Evolutionary conservation across 1,139 yeast species (phyloP).

Genomic region (Arxiozyma slooffiae): DNA sequence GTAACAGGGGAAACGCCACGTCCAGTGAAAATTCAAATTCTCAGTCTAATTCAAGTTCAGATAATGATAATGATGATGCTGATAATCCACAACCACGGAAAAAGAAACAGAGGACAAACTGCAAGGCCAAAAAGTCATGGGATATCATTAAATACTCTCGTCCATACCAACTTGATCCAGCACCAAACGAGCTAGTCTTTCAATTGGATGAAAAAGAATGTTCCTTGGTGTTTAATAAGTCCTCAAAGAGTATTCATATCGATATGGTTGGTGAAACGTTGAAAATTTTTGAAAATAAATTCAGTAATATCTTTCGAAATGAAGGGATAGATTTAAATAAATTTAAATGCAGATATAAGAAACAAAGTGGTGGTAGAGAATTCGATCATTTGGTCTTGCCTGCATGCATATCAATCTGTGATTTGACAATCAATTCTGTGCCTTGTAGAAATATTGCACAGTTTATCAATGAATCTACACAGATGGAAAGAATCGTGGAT

Average conservation of each 20-base stretch:
- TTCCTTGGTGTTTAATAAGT: constrained; percentile 25
- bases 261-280: constrained; percentile 27
- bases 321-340: constrained; percentile 8
- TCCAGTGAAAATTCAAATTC: constrained; percentile 18
- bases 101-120: constrained; percentile 7
- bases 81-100: constrained; percentile 5
- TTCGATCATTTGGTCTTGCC: constrained; percentile 18
- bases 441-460: constrained; percentile 19
- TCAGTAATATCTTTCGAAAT: constrained; percentile 15
- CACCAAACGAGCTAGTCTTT: constrained; percentile 43
- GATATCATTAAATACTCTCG: constrained; percentile 39
- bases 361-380: constrained; percentile 2
- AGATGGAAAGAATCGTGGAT: constrained; percentile 17
- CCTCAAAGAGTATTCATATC: constrained; percentile 26
- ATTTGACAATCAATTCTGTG: constrained; percentile 20
- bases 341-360: constrained; percentile 9
- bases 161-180: constrained; percentile 44
- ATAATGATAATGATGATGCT: background rate
- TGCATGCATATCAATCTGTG: constrained; percentile 24
- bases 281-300: constrained; percentile 18
- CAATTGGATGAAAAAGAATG: constrained; percentile 39
- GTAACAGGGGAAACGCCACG: background rate
- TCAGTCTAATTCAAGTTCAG: background rate
- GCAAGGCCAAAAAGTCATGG: constrained; percentile 12
- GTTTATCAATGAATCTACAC: constrained; percentile 17